Conservation (phyloP, 2,329 filamentous ascomycete species). For the Xylariaceae sp. region DNA sequence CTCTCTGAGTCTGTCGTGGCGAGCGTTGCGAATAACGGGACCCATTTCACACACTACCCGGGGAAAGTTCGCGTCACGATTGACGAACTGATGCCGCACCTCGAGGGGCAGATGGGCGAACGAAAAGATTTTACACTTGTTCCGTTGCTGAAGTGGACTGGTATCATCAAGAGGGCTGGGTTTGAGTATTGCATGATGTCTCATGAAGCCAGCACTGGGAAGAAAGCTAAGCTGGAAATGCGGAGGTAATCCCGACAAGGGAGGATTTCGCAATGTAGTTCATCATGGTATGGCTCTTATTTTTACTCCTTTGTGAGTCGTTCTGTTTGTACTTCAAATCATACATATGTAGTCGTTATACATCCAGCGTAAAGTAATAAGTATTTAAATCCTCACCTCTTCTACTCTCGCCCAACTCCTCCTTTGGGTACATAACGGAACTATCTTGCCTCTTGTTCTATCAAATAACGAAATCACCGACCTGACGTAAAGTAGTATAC, state of each 20-base stretch:
- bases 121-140: neutral
- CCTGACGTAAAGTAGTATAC: too few species aligned
- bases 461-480: too few species aligned
- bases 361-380: too few species aligned
- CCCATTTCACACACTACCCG: neutral
- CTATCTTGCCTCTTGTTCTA: too few species aligned
- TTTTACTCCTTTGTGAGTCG: too few species aligned
- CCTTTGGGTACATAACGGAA: too few species aligned
- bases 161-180: neutral
- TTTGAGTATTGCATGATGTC: constrained; percentile 8
- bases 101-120: neutral
- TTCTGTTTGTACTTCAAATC: too few species aligned
- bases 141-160: constrained; percentile 1
- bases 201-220: neutral
- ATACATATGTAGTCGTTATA: too few species aligned
- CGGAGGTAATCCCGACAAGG: neutral
- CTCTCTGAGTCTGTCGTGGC: neutral
- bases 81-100: constrained; percentile 3
- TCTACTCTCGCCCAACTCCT: too few species aligned
- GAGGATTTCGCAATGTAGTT: neutral
- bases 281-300: too few species aligned
- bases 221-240: constrained; percentile 2
- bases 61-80: neutral
- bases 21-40: neutral
- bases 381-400: too few species aligned